A percentile compares a stretch with the other conserved stretches of the same genome.
Evolutionary conservation across 163 green algal genomes (phyloP).

Genomic region (Trebouxiophyceae sp.): DNA sequence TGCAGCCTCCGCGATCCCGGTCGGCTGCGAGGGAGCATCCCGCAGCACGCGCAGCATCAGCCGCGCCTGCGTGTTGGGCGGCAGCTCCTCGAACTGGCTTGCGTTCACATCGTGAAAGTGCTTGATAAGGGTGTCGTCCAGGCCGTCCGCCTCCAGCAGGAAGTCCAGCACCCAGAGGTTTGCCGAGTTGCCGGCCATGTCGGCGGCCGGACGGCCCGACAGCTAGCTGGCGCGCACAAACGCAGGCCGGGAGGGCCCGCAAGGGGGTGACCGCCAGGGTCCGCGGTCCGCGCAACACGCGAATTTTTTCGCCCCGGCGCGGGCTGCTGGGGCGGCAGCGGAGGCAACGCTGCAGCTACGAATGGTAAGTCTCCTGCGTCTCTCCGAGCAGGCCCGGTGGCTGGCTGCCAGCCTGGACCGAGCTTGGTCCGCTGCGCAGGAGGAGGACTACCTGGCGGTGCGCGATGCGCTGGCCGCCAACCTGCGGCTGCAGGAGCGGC

Average conservation of each 20-base stretch:
- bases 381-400: too few relatives aligned
- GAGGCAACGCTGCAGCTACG: too few relatives aligned
- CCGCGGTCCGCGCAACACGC: too few relatives aligned
- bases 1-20: conserved; percentile 13
- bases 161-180: conserved; percentile 18
- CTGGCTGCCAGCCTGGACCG: too few relatives aligned
- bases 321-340: too few relatives aligned
- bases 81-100: conserved; percentile 2
- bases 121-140: conserved; percentile 17
- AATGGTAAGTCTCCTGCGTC: too few relatives aligned
- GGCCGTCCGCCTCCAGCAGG: conserved; percentile 18
- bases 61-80: not conserved
- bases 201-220: too few relatives aligned
- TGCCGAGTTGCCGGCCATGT: not conserved
- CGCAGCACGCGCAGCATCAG: conserved; percentile 20
- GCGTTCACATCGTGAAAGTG: conserved; percentile 15
- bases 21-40: conserved; percentile 1
- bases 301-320: too few relatives aligned
- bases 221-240: too few relatives aligned
- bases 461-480: conserved; percentile 3
- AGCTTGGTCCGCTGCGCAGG: too few relatives aligned
- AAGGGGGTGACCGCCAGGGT: too few relatives aligned
- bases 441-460: not conserved
- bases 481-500: conserved; percentile 1
- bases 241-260: too few relatives aligned